Evolutionary conservation across 2,329 filamentous ascomycete genomes (phyloP), one percentile per base, ranked within the genome.

Genomic region (Claviceps monticola): DNA sequence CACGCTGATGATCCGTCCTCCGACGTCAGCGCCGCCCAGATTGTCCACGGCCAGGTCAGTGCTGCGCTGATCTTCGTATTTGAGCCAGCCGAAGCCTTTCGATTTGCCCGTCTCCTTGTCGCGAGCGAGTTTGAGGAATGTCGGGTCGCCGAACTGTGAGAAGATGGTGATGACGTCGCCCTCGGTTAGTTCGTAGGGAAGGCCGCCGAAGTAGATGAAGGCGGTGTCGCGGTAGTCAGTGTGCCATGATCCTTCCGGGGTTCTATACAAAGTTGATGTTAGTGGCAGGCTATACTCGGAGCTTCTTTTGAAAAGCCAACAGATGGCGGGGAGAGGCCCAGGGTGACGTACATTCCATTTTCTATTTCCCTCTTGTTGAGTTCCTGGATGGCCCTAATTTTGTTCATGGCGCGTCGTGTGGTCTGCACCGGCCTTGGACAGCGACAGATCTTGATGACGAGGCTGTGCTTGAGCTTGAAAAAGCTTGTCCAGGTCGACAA

Each of bases 21-120:
- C 74, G 17, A 98, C 82, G 34, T 82, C 85, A 8, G 90, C 84
- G 36, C 93, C 93, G 41, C 89, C 86, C 5, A 98, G 72, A 66
- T 98, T 98, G 69, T 98, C 93, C 9, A 98, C 94, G 0, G 94
- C 93, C 43, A 98, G 72, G 68, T 97, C 91, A 56, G 88, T 94
- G 69, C 90, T 96, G 59, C 91, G 79, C 72, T 98, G 93, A 68
- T 98, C 91, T 66, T 98, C 93, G 68, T 97, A 98, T 65, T 98
- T 98, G 53, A 98, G 76, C 76, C 94, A 98, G 2, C 86, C 89
- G 64, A 97, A 98, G 0, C 93, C 93, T 58, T 85, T 86, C 55
- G 87, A 94, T 69, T 95, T 96, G 55, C 93, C 93, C 0, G 90
- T 94, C 65, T 97, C 94, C 64, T 93, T 93, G 74, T 98, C 93